Conservation (phyloP, 176 grass and related monocot species). For the Rhynchospora breviuscula region DNA sequence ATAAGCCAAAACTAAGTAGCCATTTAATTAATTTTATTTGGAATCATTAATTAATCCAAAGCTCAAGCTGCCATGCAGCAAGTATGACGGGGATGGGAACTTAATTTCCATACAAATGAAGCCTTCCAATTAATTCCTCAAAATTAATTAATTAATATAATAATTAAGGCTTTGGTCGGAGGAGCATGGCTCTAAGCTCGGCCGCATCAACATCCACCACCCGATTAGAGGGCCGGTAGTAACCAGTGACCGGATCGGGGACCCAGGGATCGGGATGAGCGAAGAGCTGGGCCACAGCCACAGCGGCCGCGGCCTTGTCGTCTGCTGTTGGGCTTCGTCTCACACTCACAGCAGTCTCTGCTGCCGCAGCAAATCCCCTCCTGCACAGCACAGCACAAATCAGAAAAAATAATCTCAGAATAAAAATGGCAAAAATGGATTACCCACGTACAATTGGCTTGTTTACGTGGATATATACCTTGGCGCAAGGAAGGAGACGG, state of each 20-base stretch:
- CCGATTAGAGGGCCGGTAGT: conserved; percentile 57
- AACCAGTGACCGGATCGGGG: conserved; percentile 60
- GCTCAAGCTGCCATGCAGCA: no score
- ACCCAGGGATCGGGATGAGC: conserved; percentile 39
- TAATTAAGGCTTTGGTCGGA: conserved; percentile 21
- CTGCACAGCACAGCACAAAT: background rate
- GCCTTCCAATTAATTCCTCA: background rate
- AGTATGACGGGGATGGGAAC: no score
- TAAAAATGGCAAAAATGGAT: no score
- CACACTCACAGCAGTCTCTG: conserved; percentile 31
- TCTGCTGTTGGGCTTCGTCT: conserved; percentile 23
- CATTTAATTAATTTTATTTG: no score
- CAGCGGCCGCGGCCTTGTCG: conserved; percentile 10
- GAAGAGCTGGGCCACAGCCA: conserved; percentile 27
- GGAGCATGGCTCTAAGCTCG: conserved; percentile 56
- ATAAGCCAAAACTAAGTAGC: no score
- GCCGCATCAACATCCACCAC: conserved; percentile 36
- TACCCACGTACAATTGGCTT: no score
- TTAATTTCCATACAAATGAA: background rate
- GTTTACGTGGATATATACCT: no score
- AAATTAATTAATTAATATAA: background rate
- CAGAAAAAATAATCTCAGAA: no score
- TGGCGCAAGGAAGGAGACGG: background rate
- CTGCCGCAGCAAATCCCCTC: conserved; percentile 43
- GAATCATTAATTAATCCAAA: no score